Conservation (phyloP, 306 rosid species). For the Amphicarpaea edgeworthii region DNA sequence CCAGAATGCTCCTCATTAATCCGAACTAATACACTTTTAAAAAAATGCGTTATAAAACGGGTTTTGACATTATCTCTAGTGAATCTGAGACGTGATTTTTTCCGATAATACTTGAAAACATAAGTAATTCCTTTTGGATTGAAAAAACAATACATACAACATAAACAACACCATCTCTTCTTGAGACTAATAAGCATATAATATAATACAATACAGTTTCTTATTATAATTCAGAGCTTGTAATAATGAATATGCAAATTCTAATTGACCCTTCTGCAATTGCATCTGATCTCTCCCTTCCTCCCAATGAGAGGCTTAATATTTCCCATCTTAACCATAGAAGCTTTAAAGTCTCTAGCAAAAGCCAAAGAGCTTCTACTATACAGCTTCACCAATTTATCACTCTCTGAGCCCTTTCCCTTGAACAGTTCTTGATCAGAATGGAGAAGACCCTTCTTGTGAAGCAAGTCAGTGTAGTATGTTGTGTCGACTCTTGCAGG, state of each 20-base stretch:
- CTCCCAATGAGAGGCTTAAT: slow-evolving; percentile 50
- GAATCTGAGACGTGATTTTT: no score
- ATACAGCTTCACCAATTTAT: slow-evolving; percentile 44
- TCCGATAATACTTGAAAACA: no score
- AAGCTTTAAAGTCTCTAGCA: slow-evolving; percentile 53
- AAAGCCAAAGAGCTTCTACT: slow-evolving; percentile 28
- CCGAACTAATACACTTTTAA: no score
- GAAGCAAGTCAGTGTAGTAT: slow-evolving; percentile 43
- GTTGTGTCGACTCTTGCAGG: slow-evolving; percentile 43
- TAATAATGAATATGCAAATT: background rate
- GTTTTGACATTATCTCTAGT: no score
- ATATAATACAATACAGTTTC: background rate
- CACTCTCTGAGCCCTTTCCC: slow-evolving; percentile 52
- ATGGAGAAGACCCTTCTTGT: slow-evolving; percentile 53
- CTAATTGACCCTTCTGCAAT: slow-evolving; percentile 53
- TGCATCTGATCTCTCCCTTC: slow-evolving; percentile 49
- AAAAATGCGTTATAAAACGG: no score
- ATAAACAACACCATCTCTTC: slow-evolving; percentile 26
- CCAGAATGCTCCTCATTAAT: no score
- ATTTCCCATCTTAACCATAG: slow-evolving; percentile 61
- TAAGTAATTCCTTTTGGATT: background rate
- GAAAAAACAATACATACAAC: slow-evolving; percentile 4
- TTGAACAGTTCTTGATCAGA: slow-evolving; percentile 57
- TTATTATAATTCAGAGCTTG: background rate
- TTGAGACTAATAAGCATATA: background rate